Evolutionary conservation across 495 filamentous ascomycete genomes (phyloP).

Genomic region (Parachaetomium inaequale): DNA sequence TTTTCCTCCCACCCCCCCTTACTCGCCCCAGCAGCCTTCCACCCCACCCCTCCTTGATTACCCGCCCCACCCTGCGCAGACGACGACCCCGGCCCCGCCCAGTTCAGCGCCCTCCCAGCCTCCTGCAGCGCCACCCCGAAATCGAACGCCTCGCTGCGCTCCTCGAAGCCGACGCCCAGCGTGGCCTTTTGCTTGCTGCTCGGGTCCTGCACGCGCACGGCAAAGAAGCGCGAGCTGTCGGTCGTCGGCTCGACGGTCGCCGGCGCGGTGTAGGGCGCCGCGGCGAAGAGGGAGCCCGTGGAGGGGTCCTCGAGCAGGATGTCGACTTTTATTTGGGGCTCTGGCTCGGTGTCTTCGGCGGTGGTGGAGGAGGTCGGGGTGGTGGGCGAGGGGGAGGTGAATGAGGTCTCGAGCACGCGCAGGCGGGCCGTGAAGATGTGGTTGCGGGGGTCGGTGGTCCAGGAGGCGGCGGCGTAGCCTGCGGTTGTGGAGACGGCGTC

Average conservation of each 20-base stretch:
- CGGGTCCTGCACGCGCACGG: constrained; percentile 68
- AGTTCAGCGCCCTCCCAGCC: constrained; percentile 56
- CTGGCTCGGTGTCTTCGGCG: not conserved
- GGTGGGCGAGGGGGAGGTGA: constrained; percentile 38
- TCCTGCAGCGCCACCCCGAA: constrained; percentile 78
- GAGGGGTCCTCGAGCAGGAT: constrained; percentile 70
- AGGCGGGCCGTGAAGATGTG: constrained; percentile 80
- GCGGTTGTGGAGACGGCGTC: constrained; percentile 54
- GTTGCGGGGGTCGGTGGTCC: constrained; percentile 66
- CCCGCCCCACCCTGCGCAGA: no score
- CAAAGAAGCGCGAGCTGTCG: constrained; percentile 77
- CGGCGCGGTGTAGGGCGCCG: constrained; percentile 62
- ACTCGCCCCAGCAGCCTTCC: constrained; percentile 10
- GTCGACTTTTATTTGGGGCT: constrained; percentile 54
- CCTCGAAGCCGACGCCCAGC: constrained; percentile 81
- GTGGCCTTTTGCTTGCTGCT: constrained; percentile 64
- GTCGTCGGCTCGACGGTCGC: constrained; percentile 64
- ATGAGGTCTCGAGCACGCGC: constrained; percentile 71
- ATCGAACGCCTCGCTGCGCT: constrained; percentile 76
- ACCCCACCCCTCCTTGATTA: not conserved
- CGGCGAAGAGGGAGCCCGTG: constrained; percentile 72
- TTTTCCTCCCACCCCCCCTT: constrained; percentile 24
- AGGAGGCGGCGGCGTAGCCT: constrained; percentile 68
- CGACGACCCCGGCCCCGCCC: not conserved
- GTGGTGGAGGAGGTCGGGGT: not conserved